Evolutionary conservation across 148 eudicot genomes (phyloP), one percentile per base, ranked within the genome.

Genomic region (Talinum fruticosum): DNA sequence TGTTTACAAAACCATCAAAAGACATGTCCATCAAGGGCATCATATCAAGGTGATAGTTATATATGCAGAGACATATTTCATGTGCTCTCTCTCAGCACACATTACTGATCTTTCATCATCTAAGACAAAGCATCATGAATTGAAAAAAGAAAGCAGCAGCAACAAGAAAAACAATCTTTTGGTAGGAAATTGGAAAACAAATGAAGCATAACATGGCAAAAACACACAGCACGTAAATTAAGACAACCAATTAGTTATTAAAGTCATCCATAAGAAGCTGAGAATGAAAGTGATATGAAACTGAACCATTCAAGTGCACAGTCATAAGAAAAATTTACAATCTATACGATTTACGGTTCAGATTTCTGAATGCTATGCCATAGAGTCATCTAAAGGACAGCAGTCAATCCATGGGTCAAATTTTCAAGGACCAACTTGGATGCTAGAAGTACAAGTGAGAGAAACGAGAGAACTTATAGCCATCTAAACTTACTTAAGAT

Each of bases 381-480:
- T 33, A 0, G 15, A 14, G 38, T 28, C 41, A 67, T 75, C 79
- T 54, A 37, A 26, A 23, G 47, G 68, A 70, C 18, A 47, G 29
- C 57, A 45, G 51, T 70, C 37, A 75, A 59, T 32, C 23, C 24
- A 16, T 32, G 51, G 76, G 66, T 12, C 76, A 59, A 6, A 16
- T 12, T 74, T 36, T 54, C 30, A 16, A 23, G 0, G 75, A 36
- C 28, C 34, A 44, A 76, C 7, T 13, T 36, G 30, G 15, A 72
- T 15, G 18, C 26, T 14, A 62, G 32, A 23, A 10, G 23, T n/a
- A 24, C 14, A 59, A 28, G n/a, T 29, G 59, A 36, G n/a, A 66
- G 53, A 30, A 72, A 36, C 37, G 5, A 38, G 47, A 28, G 76
- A n/a, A 36, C 12, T 74, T 29, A 47, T 45, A 72, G 79, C 79